phyloP scores from a whole-genome alignment of 371 early-diverging fungal species.

The Rhizopus sp. region DNA sequence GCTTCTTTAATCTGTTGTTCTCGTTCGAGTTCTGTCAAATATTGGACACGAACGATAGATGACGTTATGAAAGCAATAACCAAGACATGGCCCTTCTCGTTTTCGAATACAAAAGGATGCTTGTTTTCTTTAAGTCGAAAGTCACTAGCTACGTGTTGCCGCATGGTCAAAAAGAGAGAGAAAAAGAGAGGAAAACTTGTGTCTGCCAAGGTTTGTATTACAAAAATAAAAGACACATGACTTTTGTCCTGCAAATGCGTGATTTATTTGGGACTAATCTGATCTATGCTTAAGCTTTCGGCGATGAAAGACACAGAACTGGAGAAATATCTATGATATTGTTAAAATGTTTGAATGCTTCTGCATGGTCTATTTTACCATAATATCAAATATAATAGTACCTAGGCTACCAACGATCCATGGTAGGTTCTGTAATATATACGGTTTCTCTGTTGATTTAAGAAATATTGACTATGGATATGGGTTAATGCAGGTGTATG shows the following conservation, averaged over 20 bases:
- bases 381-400: conserved; percentile 56
- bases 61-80: conserved; percentile 18
- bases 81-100: conserved; percentile 23
- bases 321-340: conserved; percentile 21
- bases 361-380: conserved; percentile 12
- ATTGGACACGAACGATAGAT: conserved; percentile 25
- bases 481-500: not conserved
- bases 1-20: not conserved
- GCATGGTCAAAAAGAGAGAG: conserved; percentile 22
- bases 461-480: conserved; percentile 47
- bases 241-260: too few species aligned
- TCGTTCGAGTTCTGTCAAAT: conserved; percentile 5
- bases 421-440: conserved; percentile 52
- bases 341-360: too few species aligned
- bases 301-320: conserved; percentile 18
- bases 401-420: conserved; percentile 60
- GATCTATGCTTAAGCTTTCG: conserved; percentile 16
- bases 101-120: conserved; percentile 33
- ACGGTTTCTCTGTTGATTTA: conserved; percentile 46
- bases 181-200: conserved; percentile 5
- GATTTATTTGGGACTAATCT: conserved; percentile 3
- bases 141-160: conserved; percentile 31
- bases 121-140: conserved; percentile 20
- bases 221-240: not conserved
- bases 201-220: not conserved